Conservation (phyloP, 305 asterid species). For the Fraxinus greggii region DNA sequence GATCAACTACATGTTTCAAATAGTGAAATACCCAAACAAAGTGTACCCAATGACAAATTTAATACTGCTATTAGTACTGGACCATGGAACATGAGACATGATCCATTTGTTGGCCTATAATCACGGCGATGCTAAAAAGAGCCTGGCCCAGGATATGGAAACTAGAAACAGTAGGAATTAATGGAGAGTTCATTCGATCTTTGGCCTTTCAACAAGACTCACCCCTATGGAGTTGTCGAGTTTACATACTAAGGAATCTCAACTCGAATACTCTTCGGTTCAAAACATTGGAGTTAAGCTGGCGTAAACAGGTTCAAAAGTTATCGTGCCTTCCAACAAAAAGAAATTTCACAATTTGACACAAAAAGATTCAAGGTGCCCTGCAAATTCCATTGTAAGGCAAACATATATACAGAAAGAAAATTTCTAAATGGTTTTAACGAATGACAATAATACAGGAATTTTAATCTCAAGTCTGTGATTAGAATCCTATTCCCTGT, state of each 20-base stretch:
- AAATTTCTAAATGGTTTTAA: neutral
- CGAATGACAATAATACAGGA: neutral
- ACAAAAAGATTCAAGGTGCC: neutral
- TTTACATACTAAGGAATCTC: neutral
- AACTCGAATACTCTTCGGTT: neutral
- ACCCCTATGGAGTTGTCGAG: neutral
- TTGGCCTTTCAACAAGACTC: neutral
- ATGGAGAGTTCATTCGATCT: neutral
- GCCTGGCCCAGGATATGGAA: neutral
- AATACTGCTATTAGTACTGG: neutral
- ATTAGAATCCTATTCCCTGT: neutral
- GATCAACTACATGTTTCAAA: neutral
- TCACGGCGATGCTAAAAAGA: neutral
- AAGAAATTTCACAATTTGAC: neutral
- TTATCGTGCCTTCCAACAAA: neutral
- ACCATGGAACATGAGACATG: neutral
- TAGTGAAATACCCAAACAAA: neutral
- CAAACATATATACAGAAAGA: neutral
- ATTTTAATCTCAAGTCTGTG: neutral
- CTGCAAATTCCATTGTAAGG: neutral
- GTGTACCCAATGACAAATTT: neutral
- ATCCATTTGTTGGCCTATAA: neutral
- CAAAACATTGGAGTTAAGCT: neutral
- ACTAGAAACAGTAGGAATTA: neutral
- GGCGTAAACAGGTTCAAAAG: neutral